A percentile compares a stretch with the other conserved stretches of the same genome.
Evolutionary conservation across 768 basidiomycete species (phyloP).

Genomic region (Phaeotremella skinneri): DNA sequence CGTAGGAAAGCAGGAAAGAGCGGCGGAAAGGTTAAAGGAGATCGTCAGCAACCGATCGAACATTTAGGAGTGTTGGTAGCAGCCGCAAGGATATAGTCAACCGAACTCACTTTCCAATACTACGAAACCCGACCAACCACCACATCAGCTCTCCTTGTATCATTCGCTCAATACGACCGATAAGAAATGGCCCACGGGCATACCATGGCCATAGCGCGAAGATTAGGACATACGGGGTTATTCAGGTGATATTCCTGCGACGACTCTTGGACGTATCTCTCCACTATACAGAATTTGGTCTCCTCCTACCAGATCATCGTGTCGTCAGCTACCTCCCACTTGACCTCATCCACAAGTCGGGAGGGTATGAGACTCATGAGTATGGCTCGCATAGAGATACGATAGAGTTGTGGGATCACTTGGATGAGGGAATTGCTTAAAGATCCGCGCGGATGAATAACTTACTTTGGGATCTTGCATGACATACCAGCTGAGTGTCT

Average conservation of each 20-base stretch:
- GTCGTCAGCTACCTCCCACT: background rate
- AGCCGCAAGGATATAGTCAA: background rate
- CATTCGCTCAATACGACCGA: too few species aligned
- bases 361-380: too few species aligned
- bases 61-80: too few species aligned
- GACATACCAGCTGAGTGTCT: conserved; percentile 52
- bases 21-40: too few species aligned
- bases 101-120: conserved; percentile 45
- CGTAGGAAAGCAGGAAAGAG: too few species aligned
- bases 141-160: too few species aligned
- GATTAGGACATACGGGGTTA: conserved; percentile 38
- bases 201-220: too few species aligned
- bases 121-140: too few species aligned
- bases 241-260: conserved; percentile 51
- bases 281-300: conserved; percentile 52
- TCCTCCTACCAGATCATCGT: conserved; percentile 25
- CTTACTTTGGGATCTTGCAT: conserved; percentile 52
- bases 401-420: background rate
- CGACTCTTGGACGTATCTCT: conserved; percentile 51
- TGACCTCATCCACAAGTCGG: too few species aligned
- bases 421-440: background rate
- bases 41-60: too few species aligned
- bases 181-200: too few species aligned
- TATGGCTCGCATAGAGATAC: too few species aligned
- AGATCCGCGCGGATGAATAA: background rate